A percentile compares a stretch with the other conserved stretches of the same genome.
phyloP scores from a whole-genome alignment of 768 basidiomycete species.

The Boletus rubroflammeus region DNA sequence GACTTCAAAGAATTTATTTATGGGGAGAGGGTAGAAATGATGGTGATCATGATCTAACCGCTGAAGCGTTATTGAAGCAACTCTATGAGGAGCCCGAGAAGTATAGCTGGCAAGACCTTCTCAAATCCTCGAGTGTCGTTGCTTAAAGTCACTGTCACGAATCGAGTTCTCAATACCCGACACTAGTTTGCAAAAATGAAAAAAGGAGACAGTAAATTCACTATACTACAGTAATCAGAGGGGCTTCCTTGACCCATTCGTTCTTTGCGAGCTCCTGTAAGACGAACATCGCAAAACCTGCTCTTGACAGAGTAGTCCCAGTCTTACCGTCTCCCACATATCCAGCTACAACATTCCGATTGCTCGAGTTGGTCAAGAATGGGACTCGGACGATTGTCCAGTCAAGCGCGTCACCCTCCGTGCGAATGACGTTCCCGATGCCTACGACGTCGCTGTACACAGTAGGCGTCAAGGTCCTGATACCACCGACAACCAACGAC shows the following conservation, averaged over 20 bases:
- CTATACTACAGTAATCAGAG: slow-evolving; percentile 21
- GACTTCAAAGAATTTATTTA: slow-evolving; percentile 83
- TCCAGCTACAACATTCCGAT: slow-evolving; percentile 50
- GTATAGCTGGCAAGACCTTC: slow-evolving; percentile 80
- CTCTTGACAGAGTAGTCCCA: slow-evolving; percentile 47
- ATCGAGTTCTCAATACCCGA: not conserved
- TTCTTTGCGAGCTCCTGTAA: slow-evolving; percentile 52
- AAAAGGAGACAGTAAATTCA: not conserved
- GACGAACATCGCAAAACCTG: slow-evolving; percentile 59
- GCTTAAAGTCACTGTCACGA: slow-evolving; percentile 1
- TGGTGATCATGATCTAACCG: not conserved
- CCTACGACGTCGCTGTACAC: slow-evolving; percentile 71
- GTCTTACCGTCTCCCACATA: slow-evolving; percentile 65
- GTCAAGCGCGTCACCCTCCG: slow-evolving; percentile 46
- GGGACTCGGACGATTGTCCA: slow-evolving; percentile 76
- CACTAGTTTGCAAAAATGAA: not conserved
- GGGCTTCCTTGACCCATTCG: slow-evolving; percentile 54
- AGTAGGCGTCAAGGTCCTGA: slow-evolving; percentile 40
- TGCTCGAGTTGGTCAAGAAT: slow-evolving; percentile 32
- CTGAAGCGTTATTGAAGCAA: slow-evolving; percentile 49
- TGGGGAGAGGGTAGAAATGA: slow-evolving; percentile 40
- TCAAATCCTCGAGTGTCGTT: slow-evolving; percentile 44
- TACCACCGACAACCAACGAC: slow-evolving; percentile 36
- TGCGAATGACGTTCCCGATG: slow-evolving; percentile 53
- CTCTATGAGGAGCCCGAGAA: slow-evolving; percentile 78